These are phyloP conservation scores for Xylaria venustula DNA, from an alignment of 495 filamentous ascomycete species.

Conservation along the genomic window DNA sequence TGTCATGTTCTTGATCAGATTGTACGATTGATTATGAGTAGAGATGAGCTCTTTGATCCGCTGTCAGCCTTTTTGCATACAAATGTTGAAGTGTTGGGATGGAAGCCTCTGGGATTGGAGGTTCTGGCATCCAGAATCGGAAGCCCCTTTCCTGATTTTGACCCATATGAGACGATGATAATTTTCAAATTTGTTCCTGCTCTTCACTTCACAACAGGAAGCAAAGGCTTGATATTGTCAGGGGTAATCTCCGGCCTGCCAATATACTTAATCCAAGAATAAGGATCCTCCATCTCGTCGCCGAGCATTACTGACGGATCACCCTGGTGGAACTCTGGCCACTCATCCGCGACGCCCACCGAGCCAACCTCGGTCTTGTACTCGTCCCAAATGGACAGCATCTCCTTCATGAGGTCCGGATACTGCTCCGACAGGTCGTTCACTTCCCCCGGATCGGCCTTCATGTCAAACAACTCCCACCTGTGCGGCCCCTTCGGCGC, in stretches of 20 bases:
- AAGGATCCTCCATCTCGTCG: constrained; percentile 21
- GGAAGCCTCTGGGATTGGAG: no score
- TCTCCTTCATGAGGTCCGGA: constrained; percentile 26
- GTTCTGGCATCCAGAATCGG: background rate
- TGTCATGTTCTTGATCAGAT: no score
- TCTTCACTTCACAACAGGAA: constrained; percentile 7
- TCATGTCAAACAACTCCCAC: constrained; percentile 32
- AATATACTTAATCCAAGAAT: constrained; percentile 23
- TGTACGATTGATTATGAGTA: no score
- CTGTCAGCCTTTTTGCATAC: no score
- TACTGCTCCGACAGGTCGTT: constrained; percentile 22
- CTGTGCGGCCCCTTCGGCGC: constrained; percentile 15
- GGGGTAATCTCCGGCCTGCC: constrained; percentile 19
- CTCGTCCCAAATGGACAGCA: constrained; percentile 31
- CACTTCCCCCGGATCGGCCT: constrained; percentile 31
- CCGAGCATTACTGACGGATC: constrained; percentile 1
- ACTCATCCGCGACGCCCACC: constrained; percentile 19
- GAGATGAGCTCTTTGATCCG: no score
- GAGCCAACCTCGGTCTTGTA: constrained; percentile 28
- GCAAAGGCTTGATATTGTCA: constrained; percentile 4
- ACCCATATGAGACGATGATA: background rate
- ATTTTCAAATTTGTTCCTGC: background rate
- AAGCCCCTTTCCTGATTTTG: background rate
- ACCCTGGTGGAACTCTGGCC: constrained; percentile 11
- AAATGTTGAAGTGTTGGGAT: no score